phyloP scores from a whole-genome alignment of 1,284 basidiomycete species.

The Gomphus sp. region DNA sequence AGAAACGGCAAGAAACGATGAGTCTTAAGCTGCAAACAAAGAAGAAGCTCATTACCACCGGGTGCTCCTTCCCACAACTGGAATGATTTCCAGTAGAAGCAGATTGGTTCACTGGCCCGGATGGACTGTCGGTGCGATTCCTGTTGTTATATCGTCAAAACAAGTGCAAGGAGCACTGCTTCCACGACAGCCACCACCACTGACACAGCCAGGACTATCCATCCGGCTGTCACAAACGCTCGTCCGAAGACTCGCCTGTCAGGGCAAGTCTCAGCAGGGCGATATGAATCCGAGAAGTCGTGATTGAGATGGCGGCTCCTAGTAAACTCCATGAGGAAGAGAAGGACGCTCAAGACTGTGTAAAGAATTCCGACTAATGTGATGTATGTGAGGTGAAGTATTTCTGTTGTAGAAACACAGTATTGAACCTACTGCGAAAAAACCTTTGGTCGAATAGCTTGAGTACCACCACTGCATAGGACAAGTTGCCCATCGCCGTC shows the following conservation, averaged over 20 bases:
- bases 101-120: too few relatives aligned
- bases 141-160: slow-evolving; percentile 18
- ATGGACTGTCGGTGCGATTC: neutral
- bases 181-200: slow-evolving; percentile 56
- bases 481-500: slow-evolving; percentile 64
- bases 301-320: slow-evolving; percentile 57
- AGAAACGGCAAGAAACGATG: too few relatives aligned
- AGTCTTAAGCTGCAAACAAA: too few relatives aligned
- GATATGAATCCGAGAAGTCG: slow-evolving; percentile 60
- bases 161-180: slow-evolving; percentile 52
- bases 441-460: slow-evolving; percentile 69
- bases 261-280: slow-evolving; percentile 16
- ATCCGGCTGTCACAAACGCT: slow-evolving; percentile 74
- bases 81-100: too few relatives aligned
- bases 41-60: too few relatives aligned
- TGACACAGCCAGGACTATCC: slow-evolving; percentile 57
- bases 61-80: neutral
- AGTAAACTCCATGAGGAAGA: slow-evolving; percentile 51
- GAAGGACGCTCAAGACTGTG: slow-evolving; percentile 49
- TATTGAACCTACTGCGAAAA: slow-evolving; percentile 44
- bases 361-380: slow-evolving; percentile 62
- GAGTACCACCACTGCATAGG: slow-evolving; percentile 66
- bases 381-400: neutral
- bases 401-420: neutral
- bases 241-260: slow-evolving; percentile 50